phyloP scores from a whole-genome alignment of 306 rosid genomes.

The Cyamopsis tetragonoloba region DNA sequence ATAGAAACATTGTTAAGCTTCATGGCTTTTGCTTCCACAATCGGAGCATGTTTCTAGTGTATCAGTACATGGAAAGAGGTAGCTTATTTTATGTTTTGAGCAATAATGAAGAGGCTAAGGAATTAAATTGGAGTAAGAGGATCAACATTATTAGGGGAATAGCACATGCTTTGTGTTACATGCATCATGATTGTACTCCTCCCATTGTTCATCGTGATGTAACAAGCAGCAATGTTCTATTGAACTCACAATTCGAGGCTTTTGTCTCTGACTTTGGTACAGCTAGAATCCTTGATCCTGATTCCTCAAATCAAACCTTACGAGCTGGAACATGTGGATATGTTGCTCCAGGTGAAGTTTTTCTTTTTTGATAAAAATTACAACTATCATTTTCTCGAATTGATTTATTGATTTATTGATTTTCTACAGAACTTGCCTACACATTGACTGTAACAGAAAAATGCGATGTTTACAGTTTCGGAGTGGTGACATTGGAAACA shows the following conservation, averaged over 20 bases:
- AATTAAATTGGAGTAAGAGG: background rate
- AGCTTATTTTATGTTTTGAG: background rate
- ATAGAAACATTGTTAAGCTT: background rate
- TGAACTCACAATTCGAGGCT: background rate
- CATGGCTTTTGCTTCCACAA: constrained; percentile 10
- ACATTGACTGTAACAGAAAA: background rate
- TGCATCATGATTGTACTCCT: constrained; percentile 13
- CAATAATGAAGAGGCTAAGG: background rate
- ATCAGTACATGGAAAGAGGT: constrained; percentile 20
- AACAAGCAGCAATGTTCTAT: constrained; percentile 1
- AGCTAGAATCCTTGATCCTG: background rate
- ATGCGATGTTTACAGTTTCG: constrained; percentile 14
- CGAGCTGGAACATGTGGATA: background rate
- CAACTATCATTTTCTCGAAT: background rate
- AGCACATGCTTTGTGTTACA: constrained; percentile 5
- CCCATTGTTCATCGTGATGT: constrained; percentile 15
- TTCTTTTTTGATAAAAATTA: background rate
- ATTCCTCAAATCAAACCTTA: background rate
- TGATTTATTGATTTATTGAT: background rate
- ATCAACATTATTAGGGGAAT: background rate
- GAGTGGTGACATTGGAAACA: background rate
- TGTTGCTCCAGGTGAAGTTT: background rate
- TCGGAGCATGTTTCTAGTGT: background rate
- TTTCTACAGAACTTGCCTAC: background rate
- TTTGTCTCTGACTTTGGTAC: constrained; percentile 14